A percentile compares a stretch with the other conserved stretches of the same genome.
phyloP scores from a whole-genome alignment of 306 rosid species.

The Cicer pinnatifidum region DNA sequence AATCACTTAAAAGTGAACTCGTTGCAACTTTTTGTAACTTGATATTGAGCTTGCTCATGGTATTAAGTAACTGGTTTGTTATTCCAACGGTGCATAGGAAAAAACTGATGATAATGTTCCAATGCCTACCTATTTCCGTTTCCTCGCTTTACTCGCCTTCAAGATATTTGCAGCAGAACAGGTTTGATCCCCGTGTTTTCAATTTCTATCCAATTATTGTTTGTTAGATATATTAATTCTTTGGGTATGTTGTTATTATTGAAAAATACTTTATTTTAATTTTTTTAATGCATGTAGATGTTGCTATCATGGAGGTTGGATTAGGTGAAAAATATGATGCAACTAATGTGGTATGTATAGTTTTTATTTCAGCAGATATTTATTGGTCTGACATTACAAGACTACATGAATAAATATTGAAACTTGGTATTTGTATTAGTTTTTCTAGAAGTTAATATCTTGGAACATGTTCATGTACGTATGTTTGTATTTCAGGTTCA shows the following conservation, averaged over 20 bases:
- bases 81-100: slow-evolving; percentile 52
- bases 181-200: slow-evolving; percentile 53
- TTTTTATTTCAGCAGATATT: slow-evolving; percentile 34
- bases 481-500: slow-evolving; percentile 51
- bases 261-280: slow-evolving; percentile 35
- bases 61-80: slow-evolving; percentile 19
- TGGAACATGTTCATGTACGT: slow-evolving; percentile 32
- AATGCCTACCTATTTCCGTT: slow-evolving; percentile 88
- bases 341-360: slow-evolving; percentile 77
- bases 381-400: neutral
- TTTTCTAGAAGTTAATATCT: slow-evolving; percentile 32
- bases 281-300: slow-evolving; percentile 78
- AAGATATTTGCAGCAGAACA: slow-evolving; percentile 87
- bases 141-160: slow-evolving; percentile 91
- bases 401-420: slow-evolving; percentile 13
- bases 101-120: slow-evolving; percentile 68
- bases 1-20: slow-evolving; percentile 17
- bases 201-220: slow-evolving; percentile 24
- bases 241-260: slow-evolving; percentile 27
- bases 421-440: neutral
- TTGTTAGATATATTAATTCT: neutral
- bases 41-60: slow-evolving; percentile 19
- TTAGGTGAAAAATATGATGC: slow-evolving; percentile 91
- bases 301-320: slow-evolving; percentile 91
- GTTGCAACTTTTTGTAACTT: neutral